A percentile compares a stretch with the other conserved stretches of the same genome.
Evolutionary conservation across 257 asterid genomes (phyloP).

Genomic region (Ballota nigra): DNA sequence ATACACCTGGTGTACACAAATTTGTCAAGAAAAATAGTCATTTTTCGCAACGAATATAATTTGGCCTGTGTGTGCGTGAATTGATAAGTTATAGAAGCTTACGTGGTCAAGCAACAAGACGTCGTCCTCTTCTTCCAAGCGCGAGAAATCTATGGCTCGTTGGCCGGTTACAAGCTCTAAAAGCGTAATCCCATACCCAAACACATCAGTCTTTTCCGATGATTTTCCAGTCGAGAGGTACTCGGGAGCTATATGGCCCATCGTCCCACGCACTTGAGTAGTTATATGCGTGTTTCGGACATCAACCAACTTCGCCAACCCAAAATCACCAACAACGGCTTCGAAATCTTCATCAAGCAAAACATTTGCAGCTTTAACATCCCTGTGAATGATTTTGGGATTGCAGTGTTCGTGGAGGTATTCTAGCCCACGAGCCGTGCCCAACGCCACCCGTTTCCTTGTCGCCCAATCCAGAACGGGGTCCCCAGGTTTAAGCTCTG

Average conservation of each 20-base stretch:
- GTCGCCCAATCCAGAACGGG: slow-evolving; percentile 71
- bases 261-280: slow-evolving; percentile 93
- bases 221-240: slow-evolving; percentile 92
- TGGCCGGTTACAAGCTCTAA: slow-evolving; percentile 92
- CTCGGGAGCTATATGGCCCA: slow-evolving; percentile 99
- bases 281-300: slow-evolving; percentile 73
- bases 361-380: slow-evolving; percentile 92
- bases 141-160: slow-evolving; percentile 91
- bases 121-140: slow-evolving; percentile 93
- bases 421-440: slow-evolving; percentile 91
- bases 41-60: neutral
- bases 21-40: neutral
- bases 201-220: slow-evolving; percentile 85
- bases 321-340: slow-evolving; percentile 95
- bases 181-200: slow-evolving; percentile 88
- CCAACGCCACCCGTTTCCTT: slow-evolving; percentile 72
- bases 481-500: slow-evolving; percentile 82
- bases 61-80: neutral
- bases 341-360: slow-evolving; percentile 78
- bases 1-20: too few relatives aligned
- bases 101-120: slow-evolving; percentile 90
- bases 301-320: slow-evolving; percentile 88
- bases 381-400: slow-evolving; percentile 91
- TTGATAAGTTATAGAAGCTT: slow-evolving; percentile 26
- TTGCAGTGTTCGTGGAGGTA: slow-evolving; percentile 92